A percentile compares a stretch with the other conserved stretches of the same genome.
Conservation (phyloP, 2,329 filamentous ascomycete species). For the Teratosphaeria pseudoeucalypti region DNA sequence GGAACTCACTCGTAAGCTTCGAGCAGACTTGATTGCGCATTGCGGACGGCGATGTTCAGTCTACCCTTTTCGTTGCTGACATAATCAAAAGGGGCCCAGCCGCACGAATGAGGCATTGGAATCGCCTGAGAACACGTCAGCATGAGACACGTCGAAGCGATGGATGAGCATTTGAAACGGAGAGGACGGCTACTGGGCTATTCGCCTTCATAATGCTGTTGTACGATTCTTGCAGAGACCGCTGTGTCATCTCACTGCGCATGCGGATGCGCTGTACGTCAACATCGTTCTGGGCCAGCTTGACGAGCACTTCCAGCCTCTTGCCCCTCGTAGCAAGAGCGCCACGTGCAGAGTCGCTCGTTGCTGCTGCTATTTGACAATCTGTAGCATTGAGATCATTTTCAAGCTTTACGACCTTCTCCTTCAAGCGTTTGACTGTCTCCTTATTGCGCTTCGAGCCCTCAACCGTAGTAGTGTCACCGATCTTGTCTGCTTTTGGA, state of each 20-base stretch:
- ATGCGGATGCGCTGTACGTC: constrained; percentile 1
- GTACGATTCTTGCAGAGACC: constrained; percentile 2
- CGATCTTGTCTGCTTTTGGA: not conserved
- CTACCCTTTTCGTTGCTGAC: not conserved
- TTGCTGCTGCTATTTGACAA: not conserved
- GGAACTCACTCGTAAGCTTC: not conserved
- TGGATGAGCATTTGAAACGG: not conserved
- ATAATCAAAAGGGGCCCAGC: not conserved
- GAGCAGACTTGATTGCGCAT: not conserved
- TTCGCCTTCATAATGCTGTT: constrained; percentile 1
- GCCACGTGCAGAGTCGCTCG: not conserved
- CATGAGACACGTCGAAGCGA: too few species aligned
- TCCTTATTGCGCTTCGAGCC: not conserved
- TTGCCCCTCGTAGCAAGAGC: not conserved
- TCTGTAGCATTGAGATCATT: not conserved
- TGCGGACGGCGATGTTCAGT: not conserved
- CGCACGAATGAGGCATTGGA: not conserved
- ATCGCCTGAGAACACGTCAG: not conserved
- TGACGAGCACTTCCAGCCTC: not conserved
- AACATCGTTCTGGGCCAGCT: not conserved
- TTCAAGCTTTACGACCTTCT: not conserved
- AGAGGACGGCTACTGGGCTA: constrained; percentile 3
- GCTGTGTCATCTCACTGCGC: constrained; percentile 3
- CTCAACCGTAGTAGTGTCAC: not conserved
- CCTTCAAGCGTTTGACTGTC: not conserved